Conservation (phyloP, 2,329 filamentous ascomycete species). For the Fusarium siculi region DNA sequence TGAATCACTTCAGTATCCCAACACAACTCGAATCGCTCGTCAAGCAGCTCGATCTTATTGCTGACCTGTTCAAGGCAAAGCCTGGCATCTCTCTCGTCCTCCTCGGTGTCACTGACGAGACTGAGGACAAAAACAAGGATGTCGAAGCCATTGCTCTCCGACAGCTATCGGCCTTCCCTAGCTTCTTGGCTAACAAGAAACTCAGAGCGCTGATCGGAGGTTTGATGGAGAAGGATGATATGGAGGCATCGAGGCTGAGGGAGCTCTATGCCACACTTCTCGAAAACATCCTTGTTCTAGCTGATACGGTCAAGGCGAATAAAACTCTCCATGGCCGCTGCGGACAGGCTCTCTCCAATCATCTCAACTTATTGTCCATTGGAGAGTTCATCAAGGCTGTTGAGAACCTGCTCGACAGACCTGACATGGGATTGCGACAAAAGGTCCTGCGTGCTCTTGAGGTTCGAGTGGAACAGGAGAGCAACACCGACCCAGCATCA, state of each 20-base stretch:
- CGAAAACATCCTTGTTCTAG: constrained; percentile 72
- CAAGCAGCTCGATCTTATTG: constrained; percentile 79
- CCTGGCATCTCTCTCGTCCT: constrained; percentile 78
- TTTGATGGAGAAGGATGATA: constrained; percentile 70
- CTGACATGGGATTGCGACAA: constrained; percentile 78
- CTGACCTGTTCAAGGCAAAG: constrained; percentile 80
- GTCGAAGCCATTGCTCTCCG: constrained; percentile 62
- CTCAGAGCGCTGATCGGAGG: constrained; percentile 66
- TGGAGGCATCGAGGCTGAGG: constrained; percentile 73
- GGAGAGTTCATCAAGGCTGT: constrained; percentile 90
- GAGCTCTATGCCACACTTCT: constrained; percentile 76
- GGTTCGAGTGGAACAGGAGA: constrained; percentile 78
- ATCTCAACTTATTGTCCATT: constrained; percentile 87
- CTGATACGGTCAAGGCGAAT: constrained; percentile 69
- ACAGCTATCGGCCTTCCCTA: constrained; percentile 67
- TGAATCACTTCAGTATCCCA: constrained; percentile 76
- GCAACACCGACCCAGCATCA: constrained; percentile 73
- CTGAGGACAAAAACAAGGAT: constrained; percentile 61
- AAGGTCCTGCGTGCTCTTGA: constrained; percentile 86
- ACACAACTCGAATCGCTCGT: constrained; percentile 82
- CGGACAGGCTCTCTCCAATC: constrained; percentile 78
- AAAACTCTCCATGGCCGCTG: constrained; percentile 67
- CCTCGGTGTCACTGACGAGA: constrained; percentile 66
- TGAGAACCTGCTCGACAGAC: constrained; percentile 80
- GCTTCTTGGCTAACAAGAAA: constrained; percentile 67